Evolutionary conservation across 495 filamentous ascomycete genomes (phyloP), one percentile per base, ranked within the genome.

Genomic region (Neurospora sp.): DNA sequence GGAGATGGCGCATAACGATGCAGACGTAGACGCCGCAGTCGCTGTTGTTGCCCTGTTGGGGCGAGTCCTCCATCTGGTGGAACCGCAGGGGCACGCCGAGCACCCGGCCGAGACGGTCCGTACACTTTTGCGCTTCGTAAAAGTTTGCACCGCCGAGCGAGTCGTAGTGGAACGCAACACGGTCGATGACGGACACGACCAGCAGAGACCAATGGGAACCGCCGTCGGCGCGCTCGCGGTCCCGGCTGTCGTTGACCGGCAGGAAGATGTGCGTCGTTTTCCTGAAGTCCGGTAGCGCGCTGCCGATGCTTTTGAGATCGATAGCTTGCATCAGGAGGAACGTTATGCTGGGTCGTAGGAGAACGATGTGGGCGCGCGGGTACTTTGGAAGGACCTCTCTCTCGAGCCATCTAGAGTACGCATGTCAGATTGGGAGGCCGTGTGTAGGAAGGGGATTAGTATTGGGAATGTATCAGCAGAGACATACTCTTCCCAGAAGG

Each of bases 21-120:
- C 96, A 98, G 2, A 99, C 96, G 80, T 93, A 98, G 0, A 99
- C 94, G 16, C 96, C 96, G 78, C 96, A 99, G 82, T 98, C 96
- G 74, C 87, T 93, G 70, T 90, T 88, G 76, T 98, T 98, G 74
- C 94, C 92, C 81, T 99, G 96, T 75, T 97, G 91, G 3, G 96
- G 96, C 9, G 89, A 90, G 78, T 98, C 96, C 5, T 90, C 83
- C 38, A 99, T 83, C 81, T 94, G 87, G 72, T 90, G 83, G 77
- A 95, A 97, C 8, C 86, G 81, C 12, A 98, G 82, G 2, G 80
- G 80, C 48, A 86, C 82, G 41, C 89, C 87, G 1, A 99, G 84
- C 17, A 98, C 82, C 70, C 86, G 84, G 44, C 89, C 87, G 1
- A 99, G 85, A 8, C 98, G 90, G 22, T 82, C 78, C 0, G 89